Percentiles rank a stretch among this genome's conserved stretches.
phyloP scores from a whole-genome alignment of 2,329 filamentous ascomycete species.

The Trichophyton mentagrophytes region DNA sequence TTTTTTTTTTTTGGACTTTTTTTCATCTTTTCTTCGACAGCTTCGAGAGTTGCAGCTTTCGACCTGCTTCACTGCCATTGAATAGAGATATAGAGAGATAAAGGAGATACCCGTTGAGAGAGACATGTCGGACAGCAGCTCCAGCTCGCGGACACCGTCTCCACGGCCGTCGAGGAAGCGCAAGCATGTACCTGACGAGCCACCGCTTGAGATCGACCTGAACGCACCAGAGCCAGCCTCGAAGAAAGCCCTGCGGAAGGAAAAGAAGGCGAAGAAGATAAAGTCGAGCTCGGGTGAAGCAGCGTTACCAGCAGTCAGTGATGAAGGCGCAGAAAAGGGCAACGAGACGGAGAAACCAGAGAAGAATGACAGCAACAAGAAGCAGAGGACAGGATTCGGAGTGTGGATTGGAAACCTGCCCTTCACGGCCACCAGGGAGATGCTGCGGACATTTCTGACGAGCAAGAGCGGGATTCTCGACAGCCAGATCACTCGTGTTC shows the following conservation, averaged over 20 bases:
- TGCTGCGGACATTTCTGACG: slow-evolving; percentile 69
- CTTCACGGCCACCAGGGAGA: slow-evolving; percentile 63
- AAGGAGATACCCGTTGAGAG: background rate
- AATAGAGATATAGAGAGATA: background rate
- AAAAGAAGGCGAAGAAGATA: slow-evolving; percentile 53
- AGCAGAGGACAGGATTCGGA: slow-evolving; percentile 61
- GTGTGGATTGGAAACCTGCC: slow-evolving; percentile 94
- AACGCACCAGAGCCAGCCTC: slow-evolving; percentile 84
- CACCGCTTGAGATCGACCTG: slow-evolving; percentile 70
- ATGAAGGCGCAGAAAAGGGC: slow-evolving; percentile 13
- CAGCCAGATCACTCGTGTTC: slow-evolving; percentile 67
- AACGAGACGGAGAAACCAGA: slow-evolving; percentile 7
- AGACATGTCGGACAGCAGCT: slow-evolving; percentile 2
- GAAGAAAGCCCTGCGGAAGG: slow-evolving; percentile 77
- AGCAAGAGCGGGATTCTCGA: slow-evolving; percentile 53
- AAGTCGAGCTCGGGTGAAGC: slow-evolving; percentile 15
- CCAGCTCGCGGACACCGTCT: slow-evolving; percentile 2
- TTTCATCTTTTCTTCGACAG: background rate
- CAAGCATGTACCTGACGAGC: slow-evolving; percentile 43
- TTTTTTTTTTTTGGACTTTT: background rate
- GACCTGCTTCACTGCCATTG: background rate
- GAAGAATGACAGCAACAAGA: slow-evolving; percentile 8
- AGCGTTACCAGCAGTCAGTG: slow-evolving; percentile 29
- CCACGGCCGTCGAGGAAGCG: slow-evolving; percentile 41
- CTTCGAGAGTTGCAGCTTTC: no score